Evolutionary conservation across 257 asterid species (phyloP).

Genomic region (Plantago elongata): DNA sequence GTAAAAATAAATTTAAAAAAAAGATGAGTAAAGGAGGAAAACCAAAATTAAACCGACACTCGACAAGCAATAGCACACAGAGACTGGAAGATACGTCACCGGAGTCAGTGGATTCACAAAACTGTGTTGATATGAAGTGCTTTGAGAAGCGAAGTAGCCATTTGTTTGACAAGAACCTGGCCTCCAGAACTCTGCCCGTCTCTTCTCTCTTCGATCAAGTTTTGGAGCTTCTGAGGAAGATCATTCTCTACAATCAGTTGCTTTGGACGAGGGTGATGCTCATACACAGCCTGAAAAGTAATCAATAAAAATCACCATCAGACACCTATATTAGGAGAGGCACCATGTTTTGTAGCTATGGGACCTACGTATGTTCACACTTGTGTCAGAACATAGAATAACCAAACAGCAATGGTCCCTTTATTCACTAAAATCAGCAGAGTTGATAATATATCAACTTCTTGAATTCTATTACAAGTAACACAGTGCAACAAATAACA

Average conservation of each 20-base stretch:
- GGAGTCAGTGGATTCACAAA: slow-evolving; percentile 33
- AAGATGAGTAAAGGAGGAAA: not conserved
- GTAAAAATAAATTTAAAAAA: not conserved
- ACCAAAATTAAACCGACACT: not conserved
- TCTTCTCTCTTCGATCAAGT: slow-evolving; percentile 91
- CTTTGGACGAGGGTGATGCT: slow-evolving; percentile 98
- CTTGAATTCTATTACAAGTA: not conserved
- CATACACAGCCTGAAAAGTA: slow-evolving; percentile 75
- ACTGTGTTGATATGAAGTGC: slow-evolving; percentile 96
- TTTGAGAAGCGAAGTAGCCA: slow-evolving; percentile 97
- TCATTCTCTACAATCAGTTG: slow-evolving; percentile 92
- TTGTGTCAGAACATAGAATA: too few species aligned
- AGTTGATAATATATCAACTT: not conserved
- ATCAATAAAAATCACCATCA: slow-evolving; percentile 10
- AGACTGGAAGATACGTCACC: not conserved
- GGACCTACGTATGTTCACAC: too few species aligned
- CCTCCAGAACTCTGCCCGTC: slow-evolving; percentile 97
- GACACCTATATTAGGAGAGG: not conserved
- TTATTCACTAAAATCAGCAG: too few species aligned
- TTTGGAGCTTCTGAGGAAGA: slow-evolving; percentile 84
- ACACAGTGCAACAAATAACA: slow-evolving; percentile 13
- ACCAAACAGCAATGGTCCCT: too few species aligned
- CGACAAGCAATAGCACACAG: not conserved
- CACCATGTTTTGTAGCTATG: too few species aligned
- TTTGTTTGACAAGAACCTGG: slow-evolving; percentile 94